Evolutionary conservation across 2,329 filamentous ascomycete species (phyloP).

Genomic region (Fusarium goolgardi): DNA sequence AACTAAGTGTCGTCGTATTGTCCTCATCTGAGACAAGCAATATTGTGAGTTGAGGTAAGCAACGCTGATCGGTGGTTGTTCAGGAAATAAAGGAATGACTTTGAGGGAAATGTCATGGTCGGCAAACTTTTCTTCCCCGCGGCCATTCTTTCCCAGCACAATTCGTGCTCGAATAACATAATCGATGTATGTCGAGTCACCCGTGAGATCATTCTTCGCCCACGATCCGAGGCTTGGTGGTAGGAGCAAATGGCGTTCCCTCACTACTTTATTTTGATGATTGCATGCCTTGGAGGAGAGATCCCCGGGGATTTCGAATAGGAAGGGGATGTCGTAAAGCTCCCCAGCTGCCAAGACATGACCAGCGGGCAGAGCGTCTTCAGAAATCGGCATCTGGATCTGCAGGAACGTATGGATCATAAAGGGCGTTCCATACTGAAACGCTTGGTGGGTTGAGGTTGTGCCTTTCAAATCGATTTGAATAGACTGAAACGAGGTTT

Average conservation of each 20-base stretch:
- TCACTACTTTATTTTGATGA: not conserved
- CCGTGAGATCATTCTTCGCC: not conserved
- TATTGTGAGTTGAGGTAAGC: not conserved
- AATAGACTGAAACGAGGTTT: not conserved
- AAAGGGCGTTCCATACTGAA: constrained; percentile 7
- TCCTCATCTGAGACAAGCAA: not conserved
- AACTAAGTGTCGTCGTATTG: not conserved
- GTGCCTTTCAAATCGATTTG: constrained; percentile 5
- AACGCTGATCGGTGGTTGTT: constrained; percentile 5
- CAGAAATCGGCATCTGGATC: not conserved
- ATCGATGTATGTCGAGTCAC: not conserved
- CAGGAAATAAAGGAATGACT: not conserved
- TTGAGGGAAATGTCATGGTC: not conserved
- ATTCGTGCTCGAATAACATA: not conserved
- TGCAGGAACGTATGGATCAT: not conserved
- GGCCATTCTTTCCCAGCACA: not conserved
- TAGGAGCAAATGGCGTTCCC: not conserved
- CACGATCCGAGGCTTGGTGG: constrained; percentile 6
- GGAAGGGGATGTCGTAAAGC: not conserved
- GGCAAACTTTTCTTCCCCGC: not conserved
- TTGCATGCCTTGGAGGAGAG: not conserved
- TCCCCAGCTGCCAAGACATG: not conserved
- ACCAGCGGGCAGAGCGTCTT: not conserved
- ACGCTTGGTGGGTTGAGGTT: constrained; percentile 1
- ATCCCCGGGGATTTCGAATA: not conserved